phyloP scores from a whole-genome alignment of 805 yeast genomes.

The Wickerhamiella allomyrinae region DNA sequence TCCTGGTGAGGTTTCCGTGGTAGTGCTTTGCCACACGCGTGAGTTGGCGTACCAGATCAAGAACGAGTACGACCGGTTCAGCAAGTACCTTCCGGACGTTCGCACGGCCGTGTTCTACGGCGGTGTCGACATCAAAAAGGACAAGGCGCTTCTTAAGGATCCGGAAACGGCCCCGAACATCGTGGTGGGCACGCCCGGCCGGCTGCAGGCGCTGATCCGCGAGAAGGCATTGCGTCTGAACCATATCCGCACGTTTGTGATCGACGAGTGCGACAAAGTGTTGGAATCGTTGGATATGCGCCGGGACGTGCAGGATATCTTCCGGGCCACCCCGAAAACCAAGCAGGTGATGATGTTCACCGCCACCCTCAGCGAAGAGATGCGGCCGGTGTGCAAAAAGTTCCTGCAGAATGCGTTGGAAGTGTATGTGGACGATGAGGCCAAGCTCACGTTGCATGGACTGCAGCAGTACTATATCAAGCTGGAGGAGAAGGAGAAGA shows the following conservation, averaged over 20 bases:
- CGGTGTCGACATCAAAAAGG: conserved; percentile 77
- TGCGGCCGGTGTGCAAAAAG: conserved; percentile 92
- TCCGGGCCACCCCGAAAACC: conserved; percentile 94
- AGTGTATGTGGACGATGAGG: conserved; percentile 93
- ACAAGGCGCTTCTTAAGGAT: conserved; percentile 74
- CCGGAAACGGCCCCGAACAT: conserved; percentile 93
- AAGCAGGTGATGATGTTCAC: conserved; percentile 99
- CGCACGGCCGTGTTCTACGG: conserved; percentile 95
- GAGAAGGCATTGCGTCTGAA: conserved; percentile 78
- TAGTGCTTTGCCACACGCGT: conserved; percentile 96
- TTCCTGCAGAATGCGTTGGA: conserved; percentile 97
- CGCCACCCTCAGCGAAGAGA: conserved; percentile 87
- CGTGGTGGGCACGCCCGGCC: conserved; percentile 96
- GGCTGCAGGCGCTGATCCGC: conserved; percentile 84
- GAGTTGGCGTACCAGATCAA: conserved; percentile 97
- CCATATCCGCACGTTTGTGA: conserved; percentile 84
- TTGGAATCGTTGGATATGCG: conserved; percentile 87
- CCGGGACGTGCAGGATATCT: conserved; percentile 95
- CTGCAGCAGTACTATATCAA: conserved; percentile 92
- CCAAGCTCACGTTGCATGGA: conserved; percentile 94
- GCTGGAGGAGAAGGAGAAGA: conserved; percentile 81
- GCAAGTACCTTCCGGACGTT: conserved; percentile 97
- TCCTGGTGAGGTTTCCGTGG: conserved; percentile 88
- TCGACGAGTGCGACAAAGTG: conserved; percentile 98
- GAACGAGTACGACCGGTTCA: conserved; percentile 93